Evolutionary conservation across 176 grass and related monocot species (phyloP).

Genomic region (Carex cristatella): DNA sequence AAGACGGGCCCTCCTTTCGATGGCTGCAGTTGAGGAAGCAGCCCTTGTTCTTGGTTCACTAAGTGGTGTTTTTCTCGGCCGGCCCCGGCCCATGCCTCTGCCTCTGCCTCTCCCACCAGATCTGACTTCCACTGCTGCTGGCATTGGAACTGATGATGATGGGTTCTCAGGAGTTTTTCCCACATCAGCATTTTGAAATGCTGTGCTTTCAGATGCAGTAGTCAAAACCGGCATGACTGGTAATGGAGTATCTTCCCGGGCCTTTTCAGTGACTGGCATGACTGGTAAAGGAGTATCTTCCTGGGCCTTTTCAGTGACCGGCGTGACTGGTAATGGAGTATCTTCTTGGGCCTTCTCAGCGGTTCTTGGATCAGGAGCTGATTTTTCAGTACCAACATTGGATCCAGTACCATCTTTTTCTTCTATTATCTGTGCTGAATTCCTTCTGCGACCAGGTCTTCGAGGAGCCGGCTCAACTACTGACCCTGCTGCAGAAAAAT

Average conservation of each 20-base stretch:
- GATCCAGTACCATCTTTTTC: constrained; percentile 27
- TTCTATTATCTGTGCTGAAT: constrained; percentile 45
- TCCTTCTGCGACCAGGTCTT: constrained; percentile 44
- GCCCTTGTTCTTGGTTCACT: constrained; percentile 21
- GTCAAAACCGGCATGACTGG: not conserved
- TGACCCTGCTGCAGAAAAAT: constrained; percentile 27
- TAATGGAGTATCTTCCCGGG: not conserved
- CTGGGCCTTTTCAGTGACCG: constrained; percentile 25
- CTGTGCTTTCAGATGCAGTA: constrained; percentile 30
- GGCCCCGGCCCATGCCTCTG: constrained; percentile 10
- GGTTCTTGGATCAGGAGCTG: constrained; percentile 14
- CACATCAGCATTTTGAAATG: constrained; percentile 34
- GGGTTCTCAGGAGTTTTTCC: constrained; percentile 33
- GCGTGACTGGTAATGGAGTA: not conserved
- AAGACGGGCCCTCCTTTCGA: constrained; percentile 17
- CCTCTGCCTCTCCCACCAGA: constrained; percentile 26
- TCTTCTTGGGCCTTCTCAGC: constrained; percentile 30
- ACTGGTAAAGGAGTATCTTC: not conserved
- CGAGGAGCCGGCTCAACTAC: constrained; percentile 38
- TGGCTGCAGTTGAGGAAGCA: constrained; percentile 17
- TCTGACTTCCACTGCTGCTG: constrained; percentile 35
- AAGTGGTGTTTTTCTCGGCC: constrained; percentile 2
- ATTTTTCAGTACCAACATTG: constrained; percentile 9
- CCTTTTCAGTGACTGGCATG: constrained; percentile 20
- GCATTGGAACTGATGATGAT: constrained; percentile 11